Base-by-base conservation (phyloP, 2,329 filamentous ascomycete species). In the Penicillium brevicompactum region DNA sequence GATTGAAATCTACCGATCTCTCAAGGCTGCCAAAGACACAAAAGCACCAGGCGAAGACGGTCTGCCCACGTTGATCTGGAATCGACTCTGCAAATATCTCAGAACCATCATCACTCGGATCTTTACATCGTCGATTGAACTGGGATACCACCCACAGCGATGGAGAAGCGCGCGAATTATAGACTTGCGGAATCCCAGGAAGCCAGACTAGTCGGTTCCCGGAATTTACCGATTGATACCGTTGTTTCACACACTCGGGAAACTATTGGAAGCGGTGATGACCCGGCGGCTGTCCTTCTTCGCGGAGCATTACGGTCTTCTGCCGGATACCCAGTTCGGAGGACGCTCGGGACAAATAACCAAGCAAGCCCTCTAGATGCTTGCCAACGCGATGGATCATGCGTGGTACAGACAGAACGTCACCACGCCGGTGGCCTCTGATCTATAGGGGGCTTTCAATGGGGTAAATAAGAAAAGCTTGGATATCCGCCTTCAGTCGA, bases 151-250 rank as follows among this genome's bases (percentile, higher is more conserved):
- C 40, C 66, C 58, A 5, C 42, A 51, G 31, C 44, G 49, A 52
- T 67, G 51, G 62, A 45, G 57, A 7, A 51, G 16, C 10, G 60
- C 55, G 11, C 54, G 52, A 18, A 67, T 67, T 24, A 42, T 67
- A 8, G 58, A 64, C 1, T 46, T 68, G 24, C 48, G 61, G 18
- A 70, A 70, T 30, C 65, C 60, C 1, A 53, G 58, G 3, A 67
- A 69, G 30, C 56, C 48, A 22, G 58, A 70, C 46, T 71, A 71
- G 42, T 53, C 52, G 16, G 37, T 60, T 1, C 56, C 61, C 0
- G 56, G 62, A 44, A 61, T 60, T 9, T 68, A 69, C 32, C 53
- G 56, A 4, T 67, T 55, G 21, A 70, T 70, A 37, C 67, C 61
- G 32, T 58, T 64, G 1, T 59, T 70, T 0, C 61, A 62, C 14